A percentile compares a stretch with the other conserved stretches of the same genome.
phyloP scores from a whole-genome alignment of 192 early-diverging fungal genomes.

The Gonapodya prolifera region DNA sequence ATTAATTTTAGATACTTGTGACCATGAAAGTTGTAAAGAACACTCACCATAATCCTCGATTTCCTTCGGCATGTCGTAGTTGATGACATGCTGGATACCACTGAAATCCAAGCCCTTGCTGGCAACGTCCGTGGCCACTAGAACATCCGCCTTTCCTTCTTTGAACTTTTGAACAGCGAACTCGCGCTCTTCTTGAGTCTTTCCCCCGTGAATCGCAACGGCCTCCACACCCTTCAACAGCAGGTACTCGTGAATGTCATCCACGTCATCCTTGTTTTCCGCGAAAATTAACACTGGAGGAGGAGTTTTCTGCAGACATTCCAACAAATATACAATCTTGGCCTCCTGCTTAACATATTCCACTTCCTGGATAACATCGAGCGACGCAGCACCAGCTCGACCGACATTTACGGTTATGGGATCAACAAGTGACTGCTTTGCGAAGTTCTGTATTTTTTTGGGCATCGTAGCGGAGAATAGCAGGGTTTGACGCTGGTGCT shows the following conservation, averaged over 20 bases:
- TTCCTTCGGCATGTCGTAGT: slow-evolving; percentile 98
- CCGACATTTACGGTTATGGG: slow-evolving; percentile 96
- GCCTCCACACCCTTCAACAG: slow-evolving; percentile 89
- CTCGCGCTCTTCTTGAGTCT: slow-evolving; percentile 93
- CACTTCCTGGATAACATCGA: slow-evolving; percentile 96
- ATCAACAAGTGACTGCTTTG: slow-evolving; percentile 69
- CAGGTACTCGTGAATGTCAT: slow-evolving; percentile 95
- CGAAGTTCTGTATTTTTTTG: slow-evolving; percentile 97
- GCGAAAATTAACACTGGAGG: slow-evolving; percentile 94
- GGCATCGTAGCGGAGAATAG: slow-evolving; percentile 96
- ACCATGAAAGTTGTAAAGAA: background rate
- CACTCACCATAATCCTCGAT: slow-evolving; percentile 91
- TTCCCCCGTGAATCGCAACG: slow-evolving; percentile 90
- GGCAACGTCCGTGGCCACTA: slow-evolving; percentile 95
- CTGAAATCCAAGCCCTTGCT: slow-evolving; percentile 93
- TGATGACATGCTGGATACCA: slow-evolving; percentile 94
- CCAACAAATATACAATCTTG: slow-evolving; percentile 86
- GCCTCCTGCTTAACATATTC: slow-evolving; percentile 95
- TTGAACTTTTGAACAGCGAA: slow-evolving; percentile 89
- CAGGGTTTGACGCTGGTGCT: slow-evolving; percentile 89
- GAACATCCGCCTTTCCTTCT: slow-evolving; percentile 79
- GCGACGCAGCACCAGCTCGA: slow-evolving; percentile 86
- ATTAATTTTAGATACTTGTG: background rate
- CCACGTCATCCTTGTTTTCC: slow-evolving; percentile 98
- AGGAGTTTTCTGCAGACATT: slow-evolving; percentile 92